Conservation (phyloP, 2,329 filamentous ascomycete species). For the Fusarium austroafricanum region DNA sequence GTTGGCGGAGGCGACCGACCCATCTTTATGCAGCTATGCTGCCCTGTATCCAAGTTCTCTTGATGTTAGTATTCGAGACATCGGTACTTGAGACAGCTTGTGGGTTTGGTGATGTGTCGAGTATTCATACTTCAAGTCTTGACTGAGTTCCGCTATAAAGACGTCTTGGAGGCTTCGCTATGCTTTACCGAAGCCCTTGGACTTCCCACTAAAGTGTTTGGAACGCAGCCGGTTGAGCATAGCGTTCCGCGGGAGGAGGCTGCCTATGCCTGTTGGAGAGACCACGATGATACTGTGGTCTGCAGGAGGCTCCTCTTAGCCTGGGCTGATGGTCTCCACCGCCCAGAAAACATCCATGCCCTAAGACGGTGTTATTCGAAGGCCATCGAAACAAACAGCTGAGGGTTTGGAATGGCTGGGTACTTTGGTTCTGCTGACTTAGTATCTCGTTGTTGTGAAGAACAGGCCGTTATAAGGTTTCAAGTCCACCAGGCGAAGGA, state of each 20-base stretch:
- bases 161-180: conserved; percentile 14
- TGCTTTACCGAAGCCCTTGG: conserved; percentile 31
- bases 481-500: background rate
- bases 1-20: conserved; percentile 25
- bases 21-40: conserved; percentile 32
- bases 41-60: conserved; percentile 28
- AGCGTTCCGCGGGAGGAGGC: conserved; percentile 25
- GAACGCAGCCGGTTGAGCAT: conserved; percentile 34
- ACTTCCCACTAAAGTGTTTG: conserved; percentile 29
- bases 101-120: conserved; percentile 8
- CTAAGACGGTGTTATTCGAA: conserved; percentile 30
- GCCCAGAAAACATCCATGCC: conserved; percentile 32
- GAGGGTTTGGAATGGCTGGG: conserved; percentile 15
- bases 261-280: conserved; percentile 29
- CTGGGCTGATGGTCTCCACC: conserved; percentile 38
- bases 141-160: conserved; percentile 14
- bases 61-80: conserved; percentile 33
- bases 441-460: conserved; percentile 21
- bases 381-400: conserved; percentile 22
- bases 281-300: conserved; percentile 24
- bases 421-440: conserved; percentile 12
- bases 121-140: conserved; percentile 30
- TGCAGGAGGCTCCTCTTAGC: conserved; percentile 34
- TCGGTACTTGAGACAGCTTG: conserved; percentile 29
- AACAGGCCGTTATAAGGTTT: conserved; percentile 1